phyloP scores from a whole-genome alignment of 441 rosid species.

The Theobroma grandiflorum region DNA sequence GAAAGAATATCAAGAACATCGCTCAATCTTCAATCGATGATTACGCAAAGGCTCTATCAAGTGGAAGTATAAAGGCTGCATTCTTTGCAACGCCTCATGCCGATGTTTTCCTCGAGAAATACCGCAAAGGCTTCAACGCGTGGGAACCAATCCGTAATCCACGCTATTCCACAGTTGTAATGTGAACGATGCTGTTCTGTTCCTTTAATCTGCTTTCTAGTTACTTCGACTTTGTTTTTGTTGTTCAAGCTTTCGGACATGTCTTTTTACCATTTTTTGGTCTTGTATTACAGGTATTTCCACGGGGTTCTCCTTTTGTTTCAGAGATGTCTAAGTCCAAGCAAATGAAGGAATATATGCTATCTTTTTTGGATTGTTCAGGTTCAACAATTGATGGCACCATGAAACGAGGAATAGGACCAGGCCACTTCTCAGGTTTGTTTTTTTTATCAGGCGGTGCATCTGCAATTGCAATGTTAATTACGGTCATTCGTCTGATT shows the following conservation, averaged over 20 bases:
- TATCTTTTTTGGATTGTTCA: constrained; percentile 24
- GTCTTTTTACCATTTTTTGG: not conserved
- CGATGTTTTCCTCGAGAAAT: constrained; percentile 11
- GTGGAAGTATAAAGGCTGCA: not conserved
- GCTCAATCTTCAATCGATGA: constrained; percentile 25
- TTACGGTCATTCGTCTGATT: constrained; percentile 7
- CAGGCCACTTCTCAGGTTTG: constrained; percentile 29
- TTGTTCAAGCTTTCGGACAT: not conserved
- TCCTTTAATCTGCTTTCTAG: not conserved
- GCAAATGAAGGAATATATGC: constrained; percentile 22
- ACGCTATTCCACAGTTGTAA: constrained; percentile 7
- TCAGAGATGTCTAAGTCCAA: constrained; percentile 31
- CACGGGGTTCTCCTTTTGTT: constrained; percentile 29
- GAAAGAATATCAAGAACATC: constrained; percentile 18
- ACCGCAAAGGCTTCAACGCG: constrained; percentile 27
- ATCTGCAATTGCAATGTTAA: constrained; percentile 28
- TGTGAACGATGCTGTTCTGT: not conserved
- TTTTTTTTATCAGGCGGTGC: constrained; percentile 27
- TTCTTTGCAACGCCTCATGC: not conserved
- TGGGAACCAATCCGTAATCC: not conserved
- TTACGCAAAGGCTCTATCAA: constrained; percentile 18
- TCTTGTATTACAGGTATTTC: constrained; percentile 34
- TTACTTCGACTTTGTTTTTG: not conserved
- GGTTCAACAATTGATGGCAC: not conserved
- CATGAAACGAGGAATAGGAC: constrained; percentile 15